These are phyloP conservation scores for Fusarium decemcellulare DNA, from an alignment of 2,329 filamentous ascomycete genomes.

Conservation along the genomic window DNA sequence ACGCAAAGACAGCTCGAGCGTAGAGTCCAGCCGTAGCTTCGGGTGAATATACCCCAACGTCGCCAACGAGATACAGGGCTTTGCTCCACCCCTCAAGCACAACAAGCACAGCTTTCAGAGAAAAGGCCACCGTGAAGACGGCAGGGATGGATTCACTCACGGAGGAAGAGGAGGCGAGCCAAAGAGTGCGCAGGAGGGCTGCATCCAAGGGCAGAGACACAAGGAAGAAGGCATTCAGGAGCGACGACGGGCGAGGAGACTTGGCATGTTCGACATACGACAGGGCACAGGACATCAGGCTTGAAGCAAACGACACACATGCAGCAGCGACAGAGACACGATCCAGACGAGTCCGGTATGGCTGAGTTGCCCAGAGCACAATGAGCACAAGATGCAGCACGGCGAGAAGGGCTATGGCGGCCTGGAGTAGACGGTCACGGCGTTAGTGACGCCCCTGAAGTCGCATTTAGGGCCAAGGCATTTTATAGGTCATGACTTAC, in stretches of 20 bases:
- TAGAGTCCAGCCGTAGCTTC: conserved; percentile 57
- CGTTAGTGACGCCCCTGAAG: conserved; percentile 5
- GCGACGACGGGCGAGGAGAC: conserved; percentile 50
- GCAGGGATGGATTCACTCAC: conserved; percentile 45
- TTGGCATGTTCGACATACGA: conserved; percentile 52
- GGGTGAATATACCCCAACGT: conserved; percentile 50
- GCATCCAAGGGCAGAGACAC: conserved; percentile 52
- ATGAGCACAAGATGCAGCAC: conserved; percentile 51
- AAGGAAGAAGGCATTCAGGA: conserved; percentile 53
- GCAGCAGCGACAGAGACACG: conserved; percentile 50
- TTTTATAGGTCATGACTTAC: conserved; percentile 29
- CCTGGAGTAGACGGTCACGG: conserved; percentile 20
- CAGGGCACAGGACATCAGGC: conserved; percentile 49
- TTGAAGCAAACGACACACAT: conserved; percentile 51
- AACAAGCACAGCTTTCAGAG: conserved; percentile 53
- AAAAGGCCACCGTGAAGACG: conserved; percentile 53
- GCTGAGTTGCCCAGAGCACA: conserved; percentile 49
- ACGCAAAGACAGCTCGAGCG: conserved; percentile 55
- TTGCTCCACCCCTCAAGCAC: conserved; percentile 58
- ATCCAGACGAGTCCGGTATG: conserved; percentile 34
- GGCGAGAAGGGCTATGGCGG: conserved; percentile 45
- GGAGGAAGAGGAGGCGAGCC: conserved; percentile 44
- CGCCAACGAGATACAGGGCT: conserved; percentile 48
- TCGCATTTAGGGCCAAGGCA: not conserved
- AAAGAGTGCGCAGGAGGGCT: conserved; percentile 53